These are phyloP conservation scores for Edaphochlamys debaryana DNA, from an alignment of 139 green algal species.

Conservation along the genomic window DNA sequence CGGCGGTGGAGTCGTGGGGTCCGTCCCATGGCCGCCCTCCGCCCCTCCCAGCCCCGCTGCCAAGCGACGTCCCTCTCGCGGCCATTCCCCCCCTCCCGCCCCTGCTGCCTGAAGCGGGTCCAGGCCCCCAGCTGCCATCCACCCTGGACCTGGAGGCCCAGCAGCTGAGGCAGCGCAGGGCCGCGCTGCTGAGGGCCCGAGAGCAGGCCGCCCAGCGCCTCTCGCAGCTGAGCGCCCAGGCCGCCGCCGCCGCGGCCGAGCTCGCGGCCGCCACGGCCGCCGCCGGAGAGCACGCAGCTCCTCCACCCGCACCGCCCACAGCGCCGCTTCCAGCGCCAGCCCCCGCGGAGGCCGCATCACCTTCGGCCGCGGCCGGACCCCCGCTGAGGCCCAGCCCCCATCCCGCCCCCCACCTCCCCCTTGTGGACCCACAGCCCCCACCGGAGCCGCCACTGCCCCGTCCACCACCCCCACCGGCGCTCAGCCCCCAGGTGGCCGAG, in stretches of 20 bases:
- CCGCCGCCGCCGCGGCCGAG: neutral
- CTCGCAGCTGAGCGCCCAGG: neutral
- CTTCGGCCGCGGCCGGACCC: no score
- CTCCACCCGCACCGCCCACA: neutral
- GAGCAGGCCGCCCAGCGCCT: neutral
- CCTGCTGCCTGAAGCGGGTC: neutral
- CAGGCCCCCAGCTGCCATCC: neutral
- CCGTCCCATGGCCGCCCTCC: no score
- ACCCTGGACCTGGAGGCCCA: conserved; percentile 4
- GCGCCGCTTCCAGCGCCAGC: neutral
- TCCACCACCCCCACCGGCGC: no score
- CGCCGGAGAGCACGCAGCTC: neutral
- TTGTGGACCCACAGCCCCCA: neutral
- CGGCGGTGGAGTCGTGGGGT: neutral
- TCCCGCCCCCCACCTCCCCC: no score
- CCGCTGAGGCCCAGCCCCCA: no score
- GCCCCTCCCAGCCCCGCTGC: neutral
- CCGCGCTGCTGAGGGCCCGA: neutral
- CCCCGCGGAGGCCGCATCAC: neutral
- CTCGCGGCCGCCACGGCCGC: neutral
- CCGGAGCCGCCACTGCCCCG: no score
- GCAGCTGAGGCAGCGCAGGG: neutral
- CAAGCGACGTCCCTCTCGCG: neutral
- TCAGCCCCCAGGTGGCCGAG: no score
- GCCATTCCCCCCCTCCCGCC: no score